These are phyloP conservation scores for Fraxinus baroniana DNA, from an alignment of 305 asterid genomes.

Conservation along the genomic window DNA sequence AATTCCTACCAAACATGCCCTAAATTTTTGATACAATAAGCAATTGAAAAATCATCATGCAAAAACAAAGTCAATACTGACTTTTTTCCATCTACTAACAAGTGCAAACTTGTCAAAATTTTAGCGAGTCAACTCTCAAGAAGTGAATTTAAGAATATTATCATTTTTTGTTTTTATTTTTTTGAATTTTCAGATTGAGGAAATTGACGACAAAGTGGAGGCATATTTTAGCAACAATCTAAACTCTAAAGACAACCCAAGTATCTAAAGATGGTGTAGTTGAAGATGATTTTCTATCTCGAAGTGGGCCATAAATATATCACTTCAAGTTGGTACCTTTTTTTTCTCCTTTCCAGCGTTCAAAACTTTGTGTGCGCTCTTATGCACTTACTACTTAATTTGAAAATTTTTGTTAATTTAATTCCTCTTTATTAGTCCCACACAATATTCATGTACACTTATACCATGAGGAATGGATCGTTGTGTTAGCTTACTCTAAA, in stretches of 20 bases:
- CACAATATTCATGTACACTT: background rate
- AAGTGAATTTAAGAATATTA: background rate
- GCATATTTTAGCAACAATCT: background rate
- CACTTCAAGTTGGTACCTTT: background rate
- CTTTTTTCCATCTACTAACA: background rate
- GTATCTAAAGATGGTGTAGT: background rate
- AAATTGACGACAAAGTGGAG: slow-evolving; percentile 1
- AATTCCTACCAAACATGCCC: too few relatives aligned
- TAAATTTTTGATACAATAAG: background rate
- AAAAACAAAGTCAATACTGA: background rate
- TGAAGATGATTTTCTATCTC: background rate
- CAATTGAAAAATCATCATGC: background rate
- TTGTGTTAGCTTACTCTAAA: background rate
- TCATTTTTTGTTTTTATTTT: background rate
- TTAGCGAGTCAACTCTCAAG: background rate
- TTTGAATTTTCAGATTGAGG: background rate
- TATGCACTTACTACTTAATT: background rate
- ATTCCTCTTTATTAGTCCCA: background rate
- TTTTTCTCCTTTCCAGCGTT: background rate
- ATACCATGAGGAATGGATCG: background rate
- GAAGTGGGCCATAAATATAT: background rate
- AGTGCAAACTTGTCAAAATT: background rate
- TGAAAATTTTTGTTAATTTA: background rate
- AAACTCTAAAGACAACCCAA: background rate
- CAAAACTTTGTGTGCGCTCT: background rate